Evolutionary conservation across 306 rosid genomes (phyloP).

Genomic region (Cicer bijugum): DNA sequence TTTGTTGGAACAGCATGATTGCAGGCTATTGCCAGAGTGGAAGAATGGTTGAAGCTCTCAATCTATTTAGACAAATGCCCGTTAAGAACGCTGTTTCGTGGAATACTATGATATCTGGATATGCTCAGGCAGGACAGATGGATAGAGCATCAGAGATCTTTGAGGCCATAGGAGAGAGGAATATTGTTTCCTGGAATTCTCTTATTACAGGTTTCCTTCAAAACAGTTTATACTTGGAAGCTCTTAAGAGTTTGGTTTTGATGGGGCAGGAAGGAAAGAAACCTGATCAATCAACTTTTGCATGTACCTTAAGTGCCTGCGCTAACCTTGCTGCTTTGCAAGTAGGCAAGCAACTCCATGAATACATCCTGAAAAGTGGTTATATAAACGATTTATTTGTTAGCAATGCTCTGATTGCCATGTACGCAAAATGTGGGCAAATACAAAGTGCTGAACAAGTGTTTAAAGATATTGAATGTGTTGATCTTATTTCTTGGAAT

Average conservation of each 20-base stretch:
- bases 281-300: constrained; percentile 70
- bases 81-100: constrained; percentile 71
- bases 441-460: constrained; percentile 56
- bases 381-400: constrained; percentile 64
- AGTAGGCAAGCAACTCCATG: constrained; percentile 77
- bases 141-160: constrained; percentile 63
- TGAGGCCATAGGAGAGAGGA: constrained; percentile 58
- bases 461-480: constrained; percentile 54
- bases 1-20: constrained; percentile 91
- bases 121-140: constrained; percentile 72
- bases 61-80: constrained; percentile 65
- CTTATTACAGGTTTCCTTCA: constrained; percentile 71
- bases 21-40: constrained; percentile 72
- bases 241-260: constrained; percentile 59
- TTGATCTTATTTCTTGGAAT: constrained; percentile 81
- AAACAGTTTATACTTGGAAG: constrained; percentile 67
- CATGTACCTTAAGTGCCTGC: constrained; percentile 71
- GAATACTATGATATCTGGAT: constrained; percentile 81
- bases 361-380: constrained; percentile 64
- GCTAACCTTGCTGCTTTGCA: constrained; percentile 79
- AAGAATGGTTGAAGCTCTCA: constrained; percentile 66
- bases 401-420: constrained; percentile 69
- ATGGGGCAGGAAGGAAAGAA: constrained; percentile 63
- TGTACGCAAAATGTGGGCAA: constrained; percentile 79
- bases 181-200: constrained; percentile 81